Percentiles rank a stretch among this genome's conserved stretches.
These are phyloP conservation scores for Ustilago shanxiensis DNA, from an alignment of 1,284 basidiomycete genomes.

Conservation along the genomic window DNA sequence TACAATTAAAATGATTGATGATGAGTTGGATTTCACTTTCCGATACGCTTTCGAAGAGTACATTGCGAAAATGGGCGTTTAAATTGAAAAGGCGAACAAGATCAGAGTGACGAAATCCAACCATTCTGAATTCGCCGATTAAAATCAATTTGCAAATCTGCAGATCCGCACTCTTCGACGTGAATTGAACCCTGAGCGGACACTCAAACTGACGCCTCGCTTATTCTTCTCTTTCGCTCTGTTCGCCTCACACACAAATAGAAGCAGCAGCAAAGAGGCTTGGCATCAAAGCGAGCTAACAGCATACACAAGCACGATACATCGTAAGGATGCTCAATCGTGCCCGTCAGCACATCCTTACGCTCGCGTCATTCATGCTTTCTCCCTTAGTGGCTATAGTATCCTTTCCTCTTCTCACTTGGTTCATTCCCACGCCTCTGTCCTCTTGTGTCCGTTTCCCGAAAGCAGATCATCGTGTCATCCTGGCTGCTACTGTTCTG, in stretches of 20 bases:
- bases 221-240: background rate
- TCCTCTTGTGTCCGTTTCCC: too few species aligned
- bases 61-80: background rate
- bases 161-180: conserved; percentile 1
- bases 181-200: background rate
- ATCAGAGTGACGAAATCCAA: background rate
- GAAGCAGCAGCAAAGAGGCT: background rate
- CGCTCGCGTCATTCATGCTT: too few species aligned
- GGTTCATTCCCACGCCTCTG: background rate
- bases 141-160: background rate
- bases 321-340: background rate
- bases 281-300: background rate
- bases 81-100: background rate
- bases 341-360: too few species aligned
- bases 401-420: background rate
- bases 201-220: background rate
- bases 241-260: background rate
- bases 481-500: too few species aligned
- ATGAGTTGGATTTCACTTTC: background rate
- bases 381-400: background rate
- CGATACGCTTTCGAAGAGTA: background rate
- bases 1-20: too few species aligned
- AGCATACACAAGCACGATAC: background rate
- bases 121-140: background rate
- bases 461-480: too few species aligned